A percentile compares a stretch with the other conserved stretches of the same genome.
phyloP scores from a whole-genome alignment of 371 early-diverging fungal genomes.

The Mortierella sp. region DNA sequence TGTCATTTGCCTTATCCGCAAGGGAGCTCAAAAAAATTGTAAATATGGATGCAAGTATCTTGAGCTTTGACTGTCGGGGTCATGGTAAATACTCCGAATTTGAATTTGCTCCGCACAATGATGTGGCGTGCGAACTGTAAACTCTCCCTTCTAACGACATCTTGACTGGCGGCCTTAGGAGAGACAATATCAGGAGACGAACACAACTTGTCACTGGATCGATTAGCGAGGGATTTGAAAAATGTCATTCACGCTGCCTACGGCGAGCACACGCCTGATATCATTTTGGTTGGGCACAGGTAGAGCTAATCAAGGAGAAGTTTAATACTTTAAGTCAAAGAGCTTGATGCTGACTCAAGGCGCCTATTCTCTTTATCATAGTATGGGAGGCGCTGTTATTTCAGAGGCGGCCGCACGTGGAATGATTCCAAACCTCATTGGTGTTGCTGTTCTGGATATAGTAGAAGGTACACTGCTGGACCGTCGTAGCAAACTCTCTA shows the following conservation, averaged over 20 bases:
- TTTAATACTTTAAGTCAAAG: neutral
- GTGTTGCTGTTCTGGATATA: slow-evolving; percentile 88
- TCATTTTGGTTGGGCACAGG: slow-evolving; percentile 88
- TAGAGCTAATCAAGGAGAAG: slow-evolving; percentile 35
- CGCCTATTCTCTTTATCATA: slow-evolving; percentile 36
- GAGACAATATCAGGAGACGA: slow-evolving; percentile 64
- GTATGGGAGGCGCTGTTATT: slow-evolving; percentile 93
- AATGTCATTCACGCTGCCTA: slow-evolving; percentile 60
- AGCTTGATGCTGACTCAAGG: neutral
- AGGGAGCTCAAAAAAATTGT: slow-evolving; percentile 60
- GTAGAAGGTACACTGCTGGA: slow-evolving; percentile 79
- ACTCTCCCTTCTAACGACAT: neutral
- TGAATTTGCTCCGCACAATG: neutral
- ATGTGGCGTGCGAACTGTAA: neutral
- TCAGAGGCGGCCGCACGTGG: slow-evolving; percentile 75
- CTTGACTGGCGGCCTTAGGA: slow-evolving; percentile 54
- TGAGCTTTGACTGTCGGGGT: slow-evolving; percentile 84
- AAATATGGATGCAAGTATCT: slow-evolving; percentile 62
- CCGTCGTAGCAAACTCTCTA: neutral
- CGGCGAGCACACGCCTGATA: slow-evolving; percentile 60
- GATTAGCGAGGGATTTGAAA: slow-evolving; percentile 69
- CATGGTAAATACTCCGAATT: slow-evolving; percentile 73
- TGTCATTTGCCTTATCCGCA: slow-evolving; percentile 83
- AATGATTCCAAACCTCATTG: slow-evolving; percentile 70
- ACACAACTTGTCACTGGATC: slow-evolving; percentile 68